A percentile compares a stretch with the other conserved stretches of the same genome.
Conservation (phyloP, 192 early-diverging fungal species). For the Backusella westeae region DNA sequence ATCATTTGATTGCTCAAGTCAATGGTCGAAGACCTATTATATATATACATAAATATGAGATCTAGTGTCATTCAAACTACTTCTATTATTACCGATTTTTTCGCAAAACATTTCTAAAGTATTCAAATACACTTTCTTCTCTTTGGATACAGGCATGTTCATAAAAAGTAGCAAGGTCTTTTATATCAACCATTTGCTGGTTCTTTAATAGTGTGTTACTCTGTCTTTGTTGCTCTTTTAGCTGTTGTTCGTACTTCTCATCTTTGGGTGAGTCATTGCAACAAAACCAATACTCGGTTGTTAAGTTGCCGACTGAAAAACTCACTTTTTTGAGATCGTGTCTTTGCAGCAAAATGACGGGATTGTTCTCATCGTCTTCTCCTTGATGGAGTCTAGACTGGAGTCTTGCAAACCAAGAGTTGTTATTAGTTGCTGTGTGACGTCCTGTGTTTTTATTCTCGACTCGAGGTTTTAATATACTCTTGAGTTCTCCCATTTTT, state of each 20-base stretch:
- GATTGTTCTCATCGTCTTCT: constrained; percentile 1
- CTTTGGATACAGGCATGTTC: constrained; percentile 26
- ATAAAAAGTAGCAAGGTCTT: constrained; percentile 13
- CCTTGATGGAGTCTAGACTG: constrained; percentile 20
- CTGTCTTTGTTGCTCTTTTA: neutral
- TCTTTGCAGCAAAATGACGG: neutral
- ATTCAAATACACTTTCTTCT: constrained; percentile 21
- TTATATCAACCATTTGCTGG: neutral
- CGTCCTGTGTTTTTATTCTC: neutral
- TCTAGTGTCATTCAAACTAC: neutral
- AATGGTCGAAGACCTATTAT: constrained; percentile 9
- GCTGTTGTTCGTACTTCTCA: constrained; percentile 4
- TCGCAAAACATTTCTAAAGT: constrained; percentile 12
- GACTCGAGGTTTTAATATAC: constrained; percentile 17
- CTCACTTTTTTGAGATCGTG: constrained; percentile 18
- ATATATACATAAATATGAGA: neutral
- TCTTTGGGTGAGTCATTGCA: constrained; percentile 9
- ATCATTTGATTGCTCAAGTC: constrained; percentile 41
- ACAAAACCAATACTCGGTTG: constrained; percentile 1
- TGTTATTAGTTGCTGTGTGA: neutral
- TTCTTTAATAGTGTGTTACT: neutral
- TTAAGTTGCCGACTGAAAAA: constrained; percentile 12
- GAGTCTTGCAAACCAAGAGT: constrained; percentile 24
- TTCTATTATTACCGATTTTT: constrained; percentile 8
- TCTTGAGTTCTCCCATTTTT: constrained; percentile 12